Base-by-base conservation (phyloP, 192 early-diverging fungal species). In the Coemansia aciculifera region DNA sequence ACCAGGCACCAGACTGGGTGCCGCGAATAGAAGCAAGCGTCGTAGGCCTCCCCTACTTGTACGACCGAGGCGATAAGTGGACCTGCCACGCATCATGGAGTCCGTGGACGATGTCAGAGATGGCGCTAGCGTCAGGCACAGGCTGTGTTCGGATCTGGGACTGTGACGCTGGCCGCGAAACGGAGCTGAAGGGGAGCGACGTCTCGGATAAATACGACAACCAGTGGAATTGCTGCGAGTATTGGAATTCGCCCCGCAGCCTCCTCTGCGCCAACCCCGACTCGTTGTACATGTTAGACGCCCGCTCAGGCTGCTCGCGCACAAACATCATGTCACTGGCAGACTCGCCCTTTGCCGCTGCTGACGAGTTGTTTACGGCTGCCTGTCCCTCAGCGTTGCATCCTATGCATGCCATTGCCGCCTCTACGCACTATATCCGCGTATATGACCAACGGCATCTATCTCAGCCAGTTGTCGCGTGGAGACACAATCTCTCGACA, bases 141-240 rank as follows among this genome's bases (percentile, higher is more conserved):
- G 79, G 79, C 5, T 21, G 46, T 1, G 38, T 81, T 24, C 63
- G 71, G 32, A 67, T 81, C 43, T 81, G 79, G 79, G 68, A 81
- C 62, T 75, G 64, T 52, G 40, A 52, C n/a, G 27, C 38, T 21
- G 59, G 60, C 17, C 15, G 49, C 3, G 67, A 46, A 15, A 64
- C 68, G 13, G 46, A 61, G 59, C 46, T 78, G 48, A 65, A 65
- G 43, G 23, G 24, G 24, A 6, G 56, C 4, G 63, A 78, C 15
- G 19, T 32, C 17, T 32, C 23, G 24, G 38, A 19, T 11, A 15
- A 7, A 8, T 60, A 69, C 48, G 67, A 46, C 34, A 44, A 66
- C 29, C 71, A 76, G 64, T 81, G 79, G 79, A 68, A 69, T 31
- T 46, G 67, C 21, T 81, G 79, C 66, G 79, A 75, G 56, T 81